Base-by-base conservation (phyloP, 768 basidiomycete genomes). In the Suillus americanus region DNA sequence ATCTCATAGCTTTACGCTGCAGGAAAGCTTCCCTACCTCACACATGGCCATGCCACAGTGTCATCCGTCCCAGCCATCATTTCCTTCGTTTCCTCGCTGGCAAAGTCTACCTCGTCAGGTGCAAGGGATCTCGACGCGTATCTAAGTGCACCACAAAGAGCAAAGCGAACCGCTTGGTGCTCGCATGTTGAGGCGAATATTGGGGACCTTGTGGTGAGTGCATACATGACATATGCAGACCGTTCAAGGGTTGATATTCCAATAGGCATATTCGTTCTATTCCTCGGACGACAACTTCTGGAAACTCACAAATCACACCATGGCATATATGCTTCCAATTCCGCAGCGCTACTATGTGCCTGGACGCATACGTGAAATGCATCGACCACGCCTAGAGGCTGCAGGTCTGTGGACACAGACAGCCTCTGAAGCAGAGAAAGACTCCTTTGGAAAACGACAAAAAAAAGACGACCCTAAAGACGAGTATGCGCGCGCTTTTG, bases 261-360 rank as follows among this genome's bases (percentile, higher is more conserved):
- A 65, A 94, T 92, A 83, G 85, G 40, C 82, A 90, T 70, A 80
- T 81, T 41, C 40, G 66, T 78, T 90, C 38, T 94, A 87, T 70
- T 85, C 89, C 13, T 77, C 84, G 41, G 76, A 83, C 18, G 79
- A 78, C 40, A 94, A 94, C 67, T 94, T 89, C 82, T 75, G 70
- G 63, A 77, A 78, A 12, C 68, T 91, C 63, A 89, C 83, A 13
- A 81, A 82, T 41, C 84, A 83, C 4, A 75, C 81, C 0, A 75
- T 94, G 46, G 84, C 82, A 1, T 81, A 82, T 7, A 73, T 87
- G 68, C 85, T 90, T 62, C 82, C 86, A 16, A 62, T 89, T 3
- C 92, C 91, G 1, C 89, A 90, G 69, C 82, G 86, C 10, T 94
- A 91, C 72, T 94, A 89, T 70, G 84, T 91, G 8, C 88, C 91